Evolutionary conservation across 2,329 filamentous ascomycete species (phyloP), one percentile per base, ranked within the genome.

Genomic region (Paracoccidioides brasiliensis): DNA sequence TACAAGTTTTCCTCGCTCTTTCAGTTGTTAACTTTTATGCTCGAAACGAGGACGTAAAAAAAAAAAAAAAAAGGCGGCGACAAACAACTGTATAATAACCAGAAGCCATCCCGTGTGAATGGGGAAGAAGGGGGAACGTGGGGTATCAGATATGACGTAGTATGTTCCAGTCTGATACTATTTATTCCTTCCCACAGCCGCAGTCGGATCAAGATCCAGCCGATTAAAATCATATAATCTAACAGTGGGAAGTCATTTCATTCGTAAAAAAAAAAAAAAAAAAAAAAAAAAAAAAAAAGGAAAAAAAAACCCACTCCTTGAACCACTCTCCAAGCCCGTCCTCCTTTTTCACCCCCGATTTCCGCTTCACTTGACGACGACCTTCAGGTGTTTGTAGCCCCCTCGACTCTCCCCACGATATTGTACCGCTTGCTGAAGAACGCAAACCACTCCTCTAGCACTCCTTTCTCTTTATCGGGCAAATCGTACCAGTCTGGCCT

Each of bases 391-490:
- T 72, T 72, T 44, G 63, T 67, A 15, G 69, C 70, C 51, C 66
- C 69, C 60, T 70, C 62, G 7, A 76, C 72, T 64, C 73, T 74
- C 45, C 74, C 74, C 43, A 76, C 72, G 54, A 97, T 80, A 65
- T 95, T 97, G 75, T 98, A 98, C 56, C 93, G 80, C 76, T 97
- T 98, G 62, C 86, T 88, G 73, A 98, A 98, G 74, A 95, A 98
- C 1, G 86, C 95, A 60, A 85, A 82, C 93, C 93, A 98, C 70
- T 98, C 93, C 54, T 91, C 80, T 58, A 98, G 74, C 3, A 86
- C 84, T 32, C 81, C 82, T 75, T 93, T 88, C 70, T 96, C 84
- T 72, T 93, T 90, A 28, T 95, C 90, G 12, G 78, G 77, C 53
- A 98, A 76, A 65, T 90, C 86, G 56, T 85, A 77, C 86, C 88